Conservation (phyloP, 2,329 filamentous ascomycete species). For the Penicillium sp. region DNA sequence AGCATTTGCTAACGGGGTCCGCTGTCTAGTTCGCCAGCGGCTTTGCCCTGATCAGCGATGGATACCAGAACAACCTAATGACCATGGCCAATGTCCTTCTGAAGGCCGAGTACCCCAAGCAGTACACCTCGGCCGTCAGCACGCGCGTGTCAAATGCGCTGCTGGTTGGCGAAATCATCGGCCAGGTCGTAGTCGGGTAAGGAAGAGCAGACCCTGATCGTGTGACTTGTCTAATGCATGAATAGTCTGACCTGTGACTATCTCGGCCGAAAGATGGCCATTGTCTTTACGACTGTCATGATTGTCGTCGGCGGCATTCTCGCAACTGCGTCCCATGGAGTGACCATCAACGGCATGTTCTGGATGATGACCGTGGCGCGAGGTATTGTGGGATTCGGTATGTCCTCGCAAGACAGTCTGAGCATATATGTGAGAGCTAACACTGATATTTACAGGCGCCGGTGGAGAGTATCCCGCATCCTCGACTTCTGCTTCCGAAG, state of each 20-base stretch:
- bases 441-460: conserved; percentile 23
- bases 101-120: conserved; percentile 25
- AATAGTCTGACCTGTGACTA: conserved; percentile 44
- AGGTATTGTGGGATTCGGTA: conserved; percentile 49
- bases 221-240: neutral
- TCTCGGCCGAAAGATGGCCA: conserved; percentile 48
- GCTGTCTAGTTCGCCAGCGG: conserved; percentile 26
- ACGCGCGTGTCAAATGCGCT: conserved; percentile 32
- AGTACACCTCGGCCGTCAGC: conserved; percentile 27
- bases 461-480: conserved; percentile 52
- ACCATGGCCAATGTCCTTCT: conserved; percentile 32
- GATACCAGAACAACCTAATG: conserved; percentile 33
- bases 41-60: conserved; percentile 31
- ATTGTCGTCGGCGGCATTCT: conserved; percentile 49
- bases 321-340: conserved; percentile 46
- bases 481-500: conserved; percentile 48
- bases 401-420: neutral
- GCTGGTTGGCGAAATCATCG: conserved; percentile 29
- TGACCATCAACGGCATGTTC: conserved; percentile 51
- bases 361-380: conserved; percentile 54
- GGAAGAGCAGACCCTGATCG: neutral
- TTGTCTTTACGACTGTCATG: conserved; percentile 47
- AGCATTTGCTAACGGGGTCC: neutral
- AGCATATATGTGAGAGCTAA: neutral
- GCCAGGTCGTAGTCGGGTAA: conserved; percentile 28